A percentile compares a stretch with the other conserved stretches of the same genome.
Evolutionary conservation across 2,329 filamentous ascomycete species (phyloP).

Genomic region (Botrytis tulipae): DNA sequence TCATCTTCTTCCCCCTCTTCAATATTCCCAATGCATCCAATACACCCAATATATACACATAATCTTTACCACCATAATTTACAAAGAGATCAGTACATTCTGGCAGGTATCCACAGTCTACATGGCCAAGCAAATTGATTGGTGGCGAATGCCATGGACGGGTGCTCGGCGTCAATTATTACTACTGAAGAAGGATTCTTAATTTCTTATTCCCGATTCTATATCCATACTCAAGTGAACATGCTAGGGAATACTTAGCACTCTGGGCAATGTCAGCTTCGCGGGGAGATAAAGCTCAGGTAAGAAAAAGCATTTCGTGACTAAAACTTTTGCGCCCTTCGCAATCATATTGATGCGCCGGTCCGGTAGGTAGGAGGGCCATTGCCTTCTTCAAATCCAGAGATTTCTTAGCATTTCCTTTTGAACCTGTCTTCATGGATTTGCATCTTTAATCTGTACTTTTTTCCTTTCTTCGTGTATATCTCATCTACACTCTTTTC

Average conservation of each 20-base stretch:
- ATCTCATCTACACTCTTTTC: too few species aligned
- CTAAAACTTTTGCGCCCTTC: slow-evolving; percentile 2
- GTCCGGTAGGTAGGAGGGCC: not conserved
- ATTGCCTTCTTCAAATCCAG: not conserved
- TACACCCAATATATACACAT: not conserved
- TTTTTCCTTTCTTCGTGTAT: too few species aligned
- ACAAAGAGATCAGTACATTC: not conserved
- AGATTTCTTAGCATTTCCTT: not conserved
- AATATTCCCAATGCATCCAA: not conserved
- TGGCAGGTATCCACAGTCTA: slow-evolving; percentile 1
- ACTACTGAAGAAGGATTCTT: not conserved
- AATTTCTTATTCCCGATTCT: not conserved
- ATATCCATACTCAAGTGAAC: not conserved
- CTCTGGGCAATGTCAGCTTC: not conserved
- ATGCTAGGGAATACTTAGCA: not conserved
- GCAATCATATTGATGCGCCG: slow-evolving; percentile 3
- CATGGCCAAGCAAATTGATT: not conserved
- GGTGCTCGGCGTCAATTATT: not conserved
- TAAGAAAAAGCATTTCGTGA: slow-evolving; percentile 10
- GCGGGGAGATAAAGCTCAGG: not conserved
- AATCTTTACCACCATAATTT: not conserved
- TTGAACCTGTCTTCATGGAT: not conserved
- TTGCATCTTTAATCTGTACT: too few species aligned
- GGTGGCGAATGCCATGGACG: not conserved
- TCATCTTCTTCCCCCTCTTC: not conserved